Conservation (phyloP, 306 rosid species). For the Senna tora region DNA sequence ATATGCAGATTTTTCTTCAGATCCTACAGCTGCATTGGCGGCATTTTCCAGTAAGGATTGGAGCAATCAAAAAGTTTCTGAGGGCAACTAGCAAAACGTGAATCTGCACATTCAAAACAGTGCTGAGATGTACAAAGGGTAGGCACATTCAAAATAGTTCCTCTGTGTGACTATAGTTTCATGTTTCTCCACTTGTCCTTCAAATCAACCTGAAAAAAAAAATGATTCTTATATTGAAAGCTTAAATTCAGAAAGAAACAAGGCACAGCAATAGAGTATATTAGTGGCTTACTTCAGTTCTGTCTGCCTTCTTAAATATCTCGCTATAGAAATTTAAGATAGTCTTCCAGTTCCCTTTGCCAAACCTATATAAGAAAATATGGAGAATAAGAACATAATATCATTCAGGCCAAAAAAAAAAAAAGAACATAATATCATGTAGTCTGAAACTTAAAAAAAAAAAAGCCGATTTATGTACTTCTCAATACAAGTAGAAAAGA, state of each 20-base stretch:
- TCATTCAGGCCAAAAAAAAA: too few species aligned
- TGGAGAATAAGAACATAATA: conserved; percentile 30
- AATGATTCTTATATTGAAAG: conserved; percentile 18
- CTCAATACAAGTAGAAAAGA: not conserved
- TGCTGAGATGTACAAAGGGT: not conserved
- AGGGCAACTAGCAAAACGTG: conserved; percentile 16
- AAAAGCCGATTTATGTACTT: conserved; percentile 9
- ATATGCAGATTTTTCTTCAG: too few species aligned
- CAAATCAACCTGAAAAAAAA: conserved; percentile 70
- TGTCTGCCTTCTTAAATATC: conserved; percentile 49
- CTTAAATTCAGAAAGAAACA: conserved; percentile 25
- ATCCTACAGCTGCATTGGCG: too few species aligned
- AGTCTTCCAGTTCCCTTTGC: conserved; percentile 73
- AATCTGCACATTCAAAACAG: conserved; percentile 1
- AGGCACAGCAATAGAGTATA: conserved; percentile 15
- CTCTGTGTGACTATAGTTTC: conserved; percentile 38
- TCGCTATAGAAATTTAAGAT: conserved; percentile 55
- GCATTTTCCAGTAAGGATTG: too few species aligned
- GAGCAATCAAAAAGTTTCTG: too few species aligned
- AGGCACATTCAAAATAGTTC: conserved; percentile 20
- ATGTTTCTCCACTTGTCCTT: conserved; percentile 96
- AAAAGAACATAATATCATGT: conserved; percentile 27
- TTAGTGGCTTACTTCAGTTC: conserved; percentile 66
- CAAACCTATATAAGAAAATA: conserved; percentile 61
- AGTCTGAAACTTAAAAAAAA: conserved; percentile 20